These are phyloP conservation scores for Diaporthe batatas DNA, from an alignment of 2,329 filamentous ascomycete genomes.

Conservation along the genomic window DNA sequence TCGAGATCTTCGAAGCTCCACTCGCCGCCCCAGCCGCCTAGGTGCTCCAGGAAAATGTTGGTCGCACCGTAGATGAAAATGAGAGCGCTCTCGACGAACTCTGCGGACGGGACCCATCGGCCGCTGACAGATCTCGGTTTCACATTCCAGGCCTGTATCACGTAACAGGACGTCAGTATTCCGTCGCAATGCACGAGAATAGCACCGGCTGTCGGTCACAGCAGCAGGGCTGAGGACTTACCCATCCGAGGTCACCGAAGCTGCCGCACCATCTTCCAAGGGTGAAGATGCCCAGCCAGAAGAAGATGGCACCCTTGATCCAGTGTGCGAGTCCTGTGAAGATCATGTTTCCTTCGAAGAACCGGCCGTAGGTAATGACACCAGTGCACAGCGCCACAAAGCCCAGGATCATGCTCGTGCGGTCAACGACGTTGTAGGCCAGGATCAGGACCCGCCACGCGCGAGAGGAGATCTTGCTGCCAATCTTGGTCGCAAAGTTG, in stretches of 20 bases:
- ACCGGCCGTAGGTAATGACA: slow-evolving; percentile 81
- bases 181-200: not conserved
- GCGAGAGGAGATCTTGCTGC: slow-evolving; percentile 67
- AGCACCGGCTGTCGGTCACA: not conserved
- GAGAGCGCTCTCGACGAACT: slow-evolving; percentile 89
- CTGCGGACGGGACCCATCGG: slow-evolving; percentile 81
- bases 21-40: slow-evolving; percentile 76
- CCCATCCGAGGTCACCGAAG: slow-evolving; percentile 92
- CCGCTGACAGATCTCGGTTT: slow-evolving; percentile 71
- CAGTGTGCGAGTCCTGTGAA: slow-evolving; percentile 93
- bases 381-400: slow-evolving; percentile 81
- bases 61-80: slow-evolving; percentile 91
- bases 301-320: slow-evolving; percentile 94
- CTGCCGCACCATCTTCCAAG: slow-evolving; percentile 91
- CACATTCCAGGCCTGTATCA: slow-evolving; percentile 82
- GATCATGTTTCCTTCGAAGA: slow-evolving; percentile 79
- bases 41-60: slow-evolving; percentile 93
- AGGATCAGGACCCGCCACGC: slow-evolving; percentile 70
- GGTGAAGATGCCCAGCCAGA: slow-evolving; percentile 90
- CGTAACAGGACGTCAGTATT: slow-evolving; percentile 39
- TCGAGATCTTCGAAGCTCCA: slow-evolving; percentile 89
- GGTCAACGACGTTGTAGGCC: slow-evolving; percentile 78
- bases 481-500: slow-evolving; percentile 67
- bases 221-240: slow-evolving; percentile 49
- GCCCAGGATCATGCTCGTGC: slow-evolving; percentile 81